A percentile compares a stretch with the other conserved stretches of the same genome.
Conservation (phyloP, 75 land plant genomes). For the Larix kaempferi region DNA sequence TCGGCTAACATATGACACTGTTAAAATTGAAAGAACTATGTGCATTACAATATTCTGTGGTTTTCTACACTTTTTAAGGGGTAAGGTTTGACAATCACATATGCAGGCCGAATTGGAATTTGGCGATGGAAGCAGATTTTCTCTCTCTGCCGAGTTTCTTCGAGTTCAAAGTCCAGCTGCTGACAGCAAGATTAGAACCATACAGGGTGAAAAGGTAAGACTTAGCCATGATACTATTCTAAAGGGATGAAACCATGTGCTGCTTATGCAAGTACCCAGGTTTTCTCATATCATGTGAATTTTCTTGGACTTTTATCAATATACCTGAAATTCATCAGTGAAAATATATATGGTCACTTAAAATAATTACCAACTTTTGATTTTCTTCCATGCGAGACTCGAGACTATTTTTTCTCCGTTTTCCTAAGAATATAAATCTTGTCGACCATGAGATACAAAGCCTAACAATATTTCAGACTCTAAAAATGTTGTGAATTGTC, state of each 20-base stretch:
- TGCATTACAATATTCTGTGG: too few relatives aligned
- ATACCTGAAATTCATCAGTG: background rate
- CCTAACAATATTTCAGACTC: background rate
- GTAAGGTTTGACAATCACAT: background rate
- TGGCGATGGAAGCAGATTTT: slow-evolving; percentile 56
- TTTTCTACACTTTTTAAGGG: too few relatives aligned
- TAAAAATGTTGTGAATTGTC: background rate
- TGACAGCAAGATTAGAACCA: slow-evolving; percentile 76
- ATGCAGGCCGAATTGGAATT: slow-evolving; percentile 78
- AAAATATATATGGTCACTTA: background rate
- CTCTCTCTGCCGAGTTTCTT: slow-evolving; percentile 77
- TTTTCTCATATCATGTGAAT: background rate
- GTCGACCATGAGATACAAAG: background rate
- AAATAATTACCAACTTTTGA: background rate
- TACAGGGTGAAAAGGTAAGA: slow-evolving; percentile 66
- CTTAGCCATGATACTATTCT: background rate
- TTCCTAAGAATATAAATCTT: background rate
- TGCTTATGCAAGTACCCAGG: background rate
- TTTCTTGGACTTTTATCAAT: background rate
- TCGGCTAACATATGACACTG: too few relatives aligned
- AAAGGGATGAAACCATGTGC: background rate
- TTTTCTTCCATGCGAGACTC: background rate
- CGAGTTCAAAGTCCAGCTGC: slow-evolving; percentile 90
- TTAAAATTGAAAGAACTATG: too few relatives aligned
- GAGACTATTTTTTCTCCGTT: background rate